A percentile compares a stretch with the other conserved stretches of the same genome.
Conservation (phyloP, 305 asterid genomes). For the Plantago lanceolata region DNA sequence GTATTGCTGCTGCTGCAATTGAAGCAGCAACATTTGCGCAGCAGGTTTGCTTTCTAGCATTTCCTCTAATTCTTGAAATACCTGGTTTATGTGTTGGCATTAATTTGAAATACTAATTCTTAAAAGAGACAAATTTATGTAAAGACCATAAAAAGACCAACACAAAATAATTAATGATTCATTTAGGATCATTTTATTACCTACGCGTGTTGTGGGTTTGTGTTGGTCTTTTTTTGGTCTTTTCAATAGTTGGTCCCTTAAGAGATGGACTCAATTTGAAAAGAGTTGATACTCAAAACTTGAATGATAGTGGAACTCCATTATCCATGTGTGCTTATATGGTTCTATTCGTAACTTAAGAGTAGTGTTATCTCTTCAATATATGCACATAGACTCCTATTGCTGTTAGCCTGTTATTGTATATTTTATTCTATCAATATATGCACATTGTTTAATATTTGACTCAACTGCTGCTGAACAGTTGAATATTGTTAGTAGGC, state of each 20-base stretch:
- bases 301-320: constrained; percentile 14
- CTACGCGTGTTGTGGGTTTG: no score
- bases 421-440: no score
- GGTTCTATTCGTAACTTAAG: neutral
- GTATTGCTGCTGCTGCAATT: constrained; percentile 99
- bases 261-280: no score
- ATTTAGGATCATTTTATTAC: no score
- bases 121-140: no score
- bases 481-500: neutral
- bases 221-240: no score
- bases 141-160: no score
- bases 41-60: constrained; percentile 53
- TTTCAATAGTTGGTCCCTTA: no score
- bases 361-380: no score
- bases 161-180: no score
- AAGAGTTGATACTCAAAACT: neutral
- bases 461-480: neutral
- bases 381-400: neutral
- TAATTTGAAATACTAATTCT: no score
- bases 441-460: neutral
- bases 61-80: constrained; percentile 14
- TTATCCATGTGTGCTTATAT: neutral
- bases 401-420: no score
- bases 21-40: constrained; percentile 99
- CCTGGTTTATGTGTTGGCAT: neutral